phyloP scores from a whole-genome alignment of 495 filamentous ascomycete genomes.

The Penicillium tannophilum region DNA sequence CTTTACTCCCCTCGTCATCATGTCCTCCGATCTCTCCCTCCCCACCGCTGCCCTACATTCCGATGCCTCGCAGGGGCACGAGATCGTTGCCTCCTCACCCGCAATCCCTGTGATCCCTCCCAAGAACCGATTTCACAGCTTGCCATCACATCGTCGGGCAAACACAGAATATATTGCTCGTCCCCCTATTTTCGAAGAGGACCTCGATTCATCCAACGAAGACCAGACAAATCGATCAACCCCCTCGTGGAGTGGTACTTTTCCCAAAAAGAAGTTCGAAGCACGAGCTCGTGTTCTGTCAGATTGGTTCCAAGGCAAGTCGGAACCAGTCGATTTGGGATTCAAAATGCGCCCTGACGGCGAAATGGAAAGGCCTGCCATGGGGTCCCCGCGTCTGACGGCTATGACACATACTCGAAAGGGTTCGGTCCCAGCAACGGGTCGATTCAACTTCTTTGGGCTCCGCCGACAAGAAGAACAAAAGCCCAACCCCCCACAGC shows the following conservation, averaged over 20 bases:
- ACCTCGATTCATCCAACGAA: constrained; percentile 18
- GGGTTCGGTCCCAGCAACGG: constrained; percentile 35
- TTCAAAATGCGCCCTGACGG: constrained; percentile 25
- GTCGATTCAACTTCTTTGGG: constrained; percentile 44
- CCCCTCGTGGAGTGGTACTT: constrained; percentile 35
- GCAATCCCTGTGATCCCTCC: constrained; percentile 19
- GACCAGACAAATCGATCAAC: constrained; percentile 15
- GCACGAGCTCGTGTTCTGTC: constrained; percentile 45
- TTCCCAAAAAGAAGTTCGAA: constrained; percentile 45
- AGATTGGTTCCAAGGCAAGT: constrained; percentile 56
- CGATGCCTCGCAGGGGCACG: constrained; percentile 26
- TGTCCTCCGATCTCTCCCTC: constrained; percentile 24
- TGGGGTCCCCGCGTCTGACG: constrained; percentile 20
- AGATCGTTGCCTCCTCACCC: constrained; percentile 31
- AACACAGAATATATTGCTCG: constrained; percentile 45
- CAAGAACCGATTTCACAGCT: constrained; percentile 23
- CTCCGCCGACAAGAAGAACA: constrained; percentile 34
- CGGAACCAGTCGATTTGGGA: constrained; percentile 47
- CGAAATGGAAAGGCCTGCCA: constrained; percentile 27
- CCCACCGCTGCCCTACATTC: constrained; percentile 30
- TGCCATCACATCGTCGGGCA: constrained; percentile 42
- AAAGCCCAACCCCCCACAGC: constrained; percentile 32
- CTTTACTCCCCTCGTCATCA: constrained; percentile 6
- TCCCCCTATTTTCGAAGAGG: constrained; percentile 29
- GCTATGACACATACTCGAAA: constrained; percentile 38